Evolutionary conservation across 116 monocot genomes (phyloP), one percentile per base, ranked within the genome.

Genomic region (Papilionanthe hybrid): DNA sequence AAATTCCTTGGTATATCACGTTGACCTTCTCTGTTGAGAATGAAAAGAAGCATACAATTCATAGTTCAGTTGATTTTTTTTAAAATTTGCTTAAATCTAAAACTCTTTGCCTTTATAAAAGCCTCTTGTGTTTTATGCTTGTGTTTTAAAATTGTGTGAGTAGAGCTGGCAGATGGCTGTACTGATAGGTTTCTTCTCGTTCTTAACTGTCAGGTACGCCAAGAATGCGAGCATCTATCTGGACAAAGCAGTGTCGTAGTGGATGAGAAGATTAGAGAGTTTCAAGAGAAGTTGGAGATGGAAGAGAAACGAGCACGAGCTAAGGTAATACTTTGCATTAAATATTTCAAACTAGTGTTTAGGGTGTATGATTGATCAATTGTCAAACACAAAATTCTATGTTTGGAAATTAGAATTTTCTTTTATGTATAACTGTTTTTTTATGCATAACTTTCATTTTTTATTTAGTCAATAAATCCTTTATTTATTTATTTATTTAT

Each of bases 181-280:
- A 68, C n/a, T 5, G 75, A 47, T 48, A 20, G 10, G 23, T 37
- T 49, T 22, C 48, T 47, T 75, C 75, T 48, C 5, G 25, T 75
- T 45, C n/a, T 75, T 27, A 50, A 42, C 75, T 15, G 17, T 28
- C 57, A 96, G 96, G 93, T 96, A 25, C 90, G 94, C 13, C 74
- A 65, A 79, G 86, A 98, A 55, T 98, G 93, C 81, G 86, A 86
- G 44, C 57, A 72, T 77, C 69, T 92, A 44, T 77, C 89, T 44
- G 91, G 91, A 68, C 84, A 76, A 56, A 50, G 28, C 55, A 45
- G 71, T 13, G 55, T 27, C 43, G 58, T 22, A 55, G 72, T 75
- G 74, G 80, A 80, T 50, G 66, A 86, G 75, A 75, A 78, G n/a
- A n/a, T 79, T 44, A 86, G 81, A 78, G 42, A 82, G 76, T 72